A percentile compares a stretch with the other conserved stretches of the same genome.
These are phyloP conservation scores for Daucus carota DNA, from an alignment of 129 eudicot genomes.

Conservation along the genomic window DNA sequence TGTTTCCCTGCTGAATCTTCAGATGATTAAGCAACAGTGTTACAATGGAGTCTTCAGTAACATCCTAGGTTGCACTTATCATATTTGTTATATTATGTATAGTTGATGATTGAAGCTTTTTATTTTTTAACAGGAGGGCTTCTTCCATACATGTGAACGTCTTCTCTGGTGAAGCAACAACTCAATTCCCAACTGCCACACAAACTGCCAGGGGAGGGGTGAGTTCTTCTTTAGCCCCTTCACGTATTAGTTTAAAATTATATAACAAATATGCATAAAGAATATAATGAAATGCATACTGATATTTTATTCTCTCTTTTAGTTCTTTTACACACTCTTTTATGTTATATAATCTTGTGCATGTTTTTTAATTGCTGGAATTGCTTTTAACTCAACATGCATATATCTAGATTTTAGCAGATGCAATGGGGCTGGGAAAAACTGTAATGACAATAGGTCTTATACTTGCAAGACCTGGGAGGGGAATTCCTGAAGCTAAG, in stretches of 20 bases:
- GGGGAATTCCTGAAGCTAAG: slow-evolving; percentile 33
- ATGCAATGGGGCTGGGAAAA: slow-evolving; percentile 94
- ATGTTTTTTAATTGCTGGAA: neutral
- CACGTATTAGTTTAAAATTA: neutral
- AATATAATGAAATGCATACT: neutral
- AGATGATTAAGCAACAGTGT: neutral
- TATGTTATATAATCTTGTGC: neutral
- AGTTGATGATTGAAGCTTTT: neutral
- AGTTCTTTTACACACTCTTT: neutral
- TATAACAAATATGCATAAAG: neutral
- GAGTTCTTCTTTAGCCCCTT: slow-evolving; percentile 13
- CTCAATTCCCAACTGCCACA: slow-evolving; percentile 66
- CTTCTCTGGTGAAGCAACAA: slow-evolving; percentile 87
- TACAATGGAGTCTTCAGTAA: neutral
- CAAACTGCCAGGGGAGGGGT: slow-evolving; percentile 83
- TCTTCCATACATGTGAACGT: slow-evolving; percentile 66
- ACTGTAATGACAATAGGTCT: slow-evolving; percentile 88
- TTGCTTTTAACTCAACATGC: neutral
- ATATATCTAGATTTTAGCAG: slow-evolving; percentile 65
- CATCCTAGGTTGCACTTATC: neutral
- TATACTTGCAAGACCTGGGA: slow-evolving; percentile 62
- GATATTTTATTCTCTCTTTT: neutral
- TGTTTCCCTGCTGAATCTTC: slow-evolving; percentile 12
- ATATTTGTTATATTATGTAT: neutral
- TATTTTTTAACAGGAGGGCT: slow-evolving; percentile 47